Base-by-base conservation (phyloP, 1,284 basidiomycete species). In the Bjerkandera adusta region DNA sequence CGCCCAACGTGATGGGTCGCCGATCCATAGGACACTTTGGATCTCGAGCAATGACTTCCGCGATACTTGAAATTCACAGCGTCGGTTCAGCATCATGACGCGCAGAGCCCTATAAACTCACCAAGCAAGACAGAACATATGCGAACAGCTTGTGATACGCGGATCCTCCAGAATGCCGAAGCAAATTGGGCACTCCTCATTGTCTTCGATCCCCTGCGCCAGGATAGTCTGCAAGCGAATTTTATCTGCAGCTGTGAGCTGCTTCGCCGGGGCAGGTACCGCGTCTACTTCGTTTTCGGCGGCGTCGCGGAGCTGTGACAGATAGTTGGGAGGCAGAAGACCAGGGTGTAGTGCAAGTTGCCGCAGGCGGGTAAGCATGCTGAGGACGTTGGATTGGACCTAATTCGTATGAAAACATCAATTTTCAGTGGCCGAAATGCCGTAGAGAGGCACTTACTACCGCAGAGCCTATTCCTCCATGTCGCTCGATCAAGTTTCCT, bases 11-110 rank as follows among this genome's bases (percentile, higher is more conserved):
- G 36, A 94, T 68, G 3, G 70, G 61, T 11, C 87, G 81, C 22
- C 92, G 88, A 65, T 93, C 86, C 85, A 92, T 88, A 1, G 92
- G 92, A 61, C 92, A 94, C 55, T 78, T 81, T 3, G 77, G 69
- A 58, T 87, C 81, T 29, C 83, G 77, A 32, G 69, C 61, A 32
- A 92, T 76, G 38, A 83, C 76, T 58, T 85, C 83, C 15, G 73
- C 72, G 52, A 89, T 88, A 57, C 85, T 42, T 38, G 12, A 33
- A 49, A 37, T 35, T 29, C 16, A 38, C 32, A 22, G 10, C 29
- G 16, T 42, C 8, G 1, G 29, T 15, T 39, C 16, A 13, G 42
- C 25, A 29, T 43, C 5, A 48, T 41, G 18, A 37, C n/a, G n/a
- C n/a, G n/a, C n/a, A n/a, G n/a, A n/a, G n/a, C n/a, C n/a, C n/a